A percentile compares a stretch with the other conserved stretches of the same genome.
These are phyloP conservation scores for Aureobasidium sp. DNA, from an alignment of 2,329 filamentous ascomycete genomes.

Conservation along the genomic window DNA sequence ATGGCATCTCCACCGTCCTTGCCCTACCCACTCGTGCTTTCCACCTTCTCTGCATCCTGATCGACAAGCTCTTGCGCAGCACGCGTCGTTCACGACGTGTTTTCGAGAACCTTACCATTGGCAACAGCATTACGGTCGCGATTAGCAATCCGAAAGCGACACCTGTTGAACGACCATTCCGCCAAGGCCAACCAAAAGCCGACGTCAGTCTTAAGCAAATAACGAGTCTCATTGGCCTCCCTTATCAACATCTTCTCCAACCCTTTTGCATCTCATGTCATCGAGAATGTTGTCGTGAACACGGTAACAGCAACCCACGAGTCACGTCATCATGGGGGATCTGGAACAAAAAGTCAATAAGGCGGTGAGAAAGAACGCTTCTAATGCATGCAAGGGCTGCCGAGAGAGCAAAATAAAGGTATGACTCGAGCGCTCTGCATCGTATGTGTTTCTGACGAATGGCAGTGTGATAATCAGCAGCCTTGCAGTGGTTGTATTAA, in stretches of 20 bases:
- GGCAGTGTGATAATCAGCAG: slow-evolving; percentile 18
- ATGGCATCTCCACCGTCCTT: background rate
- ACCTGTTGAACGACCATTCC: background rate
- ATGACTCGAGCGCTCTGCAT: background rate
- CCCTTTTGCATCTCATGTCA: background rate
- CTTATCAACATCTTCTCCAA: background rate
- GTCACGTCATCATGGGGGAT: background rate
- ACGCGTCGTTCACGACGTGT: no score
- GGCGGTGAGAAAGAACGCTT: slow-evolving; percentile 17
- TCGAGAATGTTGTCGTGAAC: background rate
- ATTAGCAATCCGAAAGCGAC: background rate
- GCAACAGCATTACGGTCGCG: background rate
- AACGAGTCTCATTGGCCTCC: background rate
- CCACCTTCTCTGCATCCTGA: background rate
- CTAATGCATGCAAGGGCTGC: slow-evolving; percentile 20
- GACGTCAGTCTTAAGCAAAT: background rate
- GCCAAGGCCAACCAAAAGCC: background rate
- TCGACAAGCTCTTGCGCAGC: background rate
- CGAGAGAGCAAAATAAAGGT: slow-evolving; percentile 20
- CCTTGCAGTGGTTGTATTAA: slow-evolving; percentile 22
- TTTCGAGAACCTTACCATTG: background rate
- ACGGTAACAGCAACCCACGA: background rate
- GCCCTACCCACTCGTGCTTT: background rate
- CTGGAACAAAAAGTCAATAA: background rate
- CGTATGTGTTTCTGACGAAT: background rate